Evolutionary conservation across 108 stramenopile species (phyloP), one percentile per base, ranked within the genome.

Genomic region (Stephanodiscus triporus): DNA sequence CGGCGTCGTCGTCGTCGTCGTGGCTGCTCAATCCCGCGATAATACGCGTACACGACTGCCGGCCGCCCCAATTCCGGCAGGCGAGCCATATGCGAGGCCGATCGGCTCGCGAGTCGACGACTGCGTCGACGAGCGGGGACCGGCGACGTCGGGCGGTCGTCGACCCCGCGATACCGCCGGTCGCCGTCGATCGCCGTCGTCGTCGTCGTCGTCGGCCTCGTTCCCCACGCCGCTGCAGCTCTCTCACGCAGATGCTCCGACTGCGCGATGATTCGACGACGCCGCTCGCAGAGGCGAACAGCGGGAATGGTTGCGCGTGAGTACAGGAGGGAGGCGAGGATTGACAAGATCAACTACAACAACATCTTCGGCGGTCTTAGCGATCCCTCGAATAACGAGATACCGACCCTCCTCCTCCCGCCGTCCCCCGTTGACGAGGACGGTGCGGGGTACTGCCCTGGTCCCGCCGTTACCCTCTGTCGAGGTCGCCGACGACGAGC

Each of bases 301-400:
- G 67, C 54, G 73, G 68, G 78, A 80, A 53, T 80, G 78, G 78
- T n/a, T n/a, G 58, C 68, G 11, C 40, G 42, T 19, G 67, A 80
- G 17, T 80, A 72, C 67, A 72, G 73, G 38, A 53, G 56, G 45
- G 78, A 80, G 56, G 51, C 51, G 55, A 56, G 78, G 38, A 80
- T 80, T 32, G 78, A 80, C 45, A 80, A 80, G 61, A 80, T 80
- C n/a, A 80, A 80, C 47, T 80, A 67, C 63, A 63, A 80, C 62
- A 80, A 80, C 30, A 63, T 80, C 8, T 80, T 80, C 56, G 78
- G 78, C 13, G 66, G 66, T 9, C 30, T 55, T 7, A 60, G 57
- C 16, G 61, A 67, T 64, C 29, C 42, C 6, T 27, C 43, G n/a
- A 57, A 68, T 51, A 80, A 80, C 43, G 78, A 80, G n/a, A 80